Conservation (phyloP, 176 grass and related monocot genomes). For the Leersia perrieri region DNA sequence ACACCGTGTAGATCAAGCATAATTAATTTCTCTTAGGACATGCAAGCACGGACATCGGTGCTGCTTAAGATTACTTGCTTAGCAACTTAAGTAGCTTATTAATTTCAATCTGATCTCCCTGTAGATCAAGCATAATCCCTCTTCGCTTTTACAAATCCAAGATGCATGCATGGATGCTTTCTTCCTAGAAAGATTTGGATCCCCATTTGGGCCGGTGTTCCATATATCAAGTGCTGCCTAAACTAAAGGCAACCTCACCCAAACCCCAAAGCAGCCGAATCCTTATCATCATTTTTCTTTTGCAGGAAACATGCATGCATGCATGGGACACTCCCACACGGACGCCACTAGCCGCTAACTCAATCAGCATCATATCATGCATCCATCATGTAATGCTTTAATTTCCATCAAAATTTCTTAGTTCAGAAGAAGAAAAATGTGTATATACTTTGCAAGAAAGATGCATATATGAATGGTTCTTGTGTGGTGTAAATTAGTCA, state of each 20-base stretch:
- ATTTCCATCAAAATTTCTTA: not conserved
- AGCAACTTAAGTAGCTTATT: no score
- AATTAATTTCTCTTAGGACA: no score
- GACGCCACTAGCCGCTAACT: constrained; percentile 12
- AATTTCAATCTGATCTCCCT: no score
- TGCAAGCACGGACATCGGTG: no score
- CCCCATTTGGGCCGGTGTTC: not conserved
- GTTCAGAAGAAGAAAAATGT: not conserved
- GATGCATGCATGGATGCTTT: not conserved
- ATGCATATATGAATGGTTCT: not conserved
- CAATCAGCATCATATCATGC: not conserved
- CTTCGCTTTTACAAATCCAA: not conserved
- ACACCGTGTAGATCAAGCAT: no score
- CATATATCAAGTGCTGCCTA: not conserved
- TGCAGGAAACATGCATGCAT: not conserved
- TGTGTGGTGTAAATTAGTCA: not conserved
- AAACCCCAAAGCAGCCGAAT: constrained; percentile 2
- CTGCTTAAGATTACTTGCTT: no score
- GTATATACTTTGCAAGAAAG: not conserved
- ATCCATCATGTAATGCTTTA: not conserved
- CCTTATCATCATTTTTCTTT: constrained; percentile 9
- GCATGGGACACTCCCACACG: not conserved
- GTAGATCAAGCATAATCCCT: not conserved
- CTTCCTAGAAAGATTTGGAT: not conserved
- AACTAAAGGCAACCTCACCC: not conserved